A percentile compares a stretch with the other conserved stretches of the same genome.
phyloP scores from a whole-genome alignment of 805 yeast genomes.

The Lachancea nothofagi region DNA sequence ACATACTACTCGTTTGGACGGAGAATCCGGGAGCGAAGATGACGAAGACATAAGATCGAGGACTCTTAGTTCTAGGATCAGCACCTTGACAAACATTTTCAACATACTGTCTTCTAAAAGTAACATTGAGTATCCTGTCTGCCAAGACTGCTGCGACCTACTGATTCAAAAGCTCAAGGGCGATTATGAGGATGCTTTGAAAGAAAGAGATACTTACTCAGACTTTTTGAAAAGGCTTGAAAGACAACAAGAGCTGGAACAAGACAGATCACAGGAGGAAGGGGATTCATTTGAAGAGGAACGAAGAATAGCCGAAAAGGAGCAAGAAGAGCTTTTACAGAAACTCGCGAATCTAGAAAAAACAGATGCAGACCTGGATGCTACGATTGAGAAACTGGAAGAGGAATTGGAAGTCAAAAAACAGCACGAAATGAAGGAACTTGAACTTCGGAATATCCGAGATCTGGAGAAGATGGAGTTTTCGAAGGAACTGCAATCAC shows the following conservation, averaged over 20 bases:
- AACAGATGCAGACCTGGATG: conserved; percentile 40
- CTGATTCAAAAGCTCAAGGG: conserved; percentile 59
- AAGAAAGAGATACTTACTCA: conserved; percentile 73
- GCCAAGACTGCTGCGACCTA: conserved; percentile 73
- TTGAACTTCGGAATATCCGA: conserved; percentile 46
- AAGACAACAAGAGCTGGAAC: conserved; percentile 43
- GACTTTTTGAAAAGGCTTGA: conserved; percentile 67
- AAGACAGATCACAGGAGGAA: conserved; percentile 36
- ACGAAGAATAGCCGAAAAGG: conserved; percentile 27
- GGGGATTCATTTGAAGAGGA: conserved; percentile 37
- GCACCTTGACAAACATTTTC: conserved; percentile 58
- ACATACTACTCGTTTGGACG: conserved; percentile 10
- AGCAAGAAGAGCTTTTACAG: conserved; percentile 19
- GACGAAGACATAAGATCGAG: conserved; percentile 20
- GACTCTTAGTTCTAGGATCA: conserved; percentile 45
- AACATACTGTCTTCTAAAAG: conserved; percentile 65
- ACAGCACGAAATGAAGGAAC: conserved; percentile 42
- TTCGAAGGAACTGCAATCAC: conserved; percentile 52
- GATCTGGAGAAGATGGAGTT: conserved; percentile 49
- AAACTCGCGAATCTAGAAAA: conserved; percentile 29
- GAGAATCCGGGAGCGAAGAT: conserved; percentile 18
- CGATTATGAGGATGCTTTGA: conserved; percentile 65
- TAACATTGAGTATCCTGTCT: conserved; percentile 80
- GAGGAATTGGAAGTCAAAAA: conserved; percentile 43
- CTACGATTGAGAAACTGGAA: conserved; percentile 41